phyloP scores from a whole-genome alignment of 306 rosid genomes.

The Prunus kanzakura region DNA sequence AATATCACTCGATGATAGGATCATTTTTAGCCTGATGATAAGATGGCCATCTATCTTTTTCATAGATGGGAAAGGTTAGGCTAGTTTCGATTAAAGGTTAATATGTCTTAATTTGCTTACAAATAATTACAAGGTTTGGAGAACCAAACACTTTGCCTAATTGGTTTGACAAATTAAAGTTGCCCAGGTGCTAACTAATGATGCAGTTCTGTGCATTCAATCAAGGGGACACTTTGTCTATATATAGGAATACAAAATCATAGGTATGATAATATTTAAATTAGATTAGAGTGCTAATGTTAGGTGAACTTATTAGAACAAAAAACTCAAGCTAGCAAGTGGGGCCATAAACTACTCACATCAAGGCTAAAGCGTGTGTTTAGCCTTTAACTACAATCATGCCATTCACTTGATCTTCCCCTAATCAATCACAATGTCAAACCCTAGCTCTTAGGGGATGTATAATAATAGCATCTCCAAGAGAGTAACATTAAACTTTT shows the following conservation, averaged over 20 bases:
- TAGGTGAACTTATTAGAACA: slow-evolving; percentile 54
- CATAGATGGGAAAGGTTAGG: too few relatives aligned
- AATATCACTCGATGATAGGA: too few relatives aligned
- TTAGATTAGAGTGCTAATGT: slow-evolving; percentile 31
- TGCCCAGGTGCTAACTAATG: slow-evolving; percentile 28
- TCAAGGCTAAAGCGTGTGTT: slow-evolving; percentile 29
- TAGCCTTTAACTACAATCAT: slow-evolving; percentile 35
- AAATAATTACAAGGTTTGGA: neutral
- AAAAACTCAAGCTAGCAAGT: slow-evolving; percentile 28
- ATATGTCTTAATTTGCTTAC: too few relatives aligned
- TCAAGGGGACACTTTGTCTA: slow-evolving; percentile 71
- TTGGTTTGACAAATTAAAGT: neutral
- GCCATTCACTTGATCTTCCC: slow-evolving; percentile 27
- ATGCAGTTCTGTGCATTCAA: slow-evolving; percentile 47
- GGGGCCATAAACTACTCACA: slow-evolving; percentile 44
- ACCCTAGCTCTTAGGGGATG: slow-evolving; percentile 32
- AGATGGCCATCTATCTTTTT: too few relatives aligned
- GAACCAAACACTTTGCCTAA: slow-evolving; percentile 7
- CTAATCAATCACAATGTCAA: slow-evolving; percentile 20
- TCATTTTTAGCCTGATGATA: too few relatives aligned
- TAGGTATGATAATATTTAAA: slow-evolving; percentile 29
- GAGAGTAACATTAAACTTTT: too few relatives aligned
- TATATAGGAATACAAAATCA: slow-evolving; percentile 57
- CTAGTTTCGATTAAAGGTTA: too few relatives aligned
- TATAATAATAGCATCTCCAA: neutral